Evolutionary conservation across 2,329 filamentous ascomycete genomes (phyloP).

Genomic region (Berkeleyomyces basicola): DNA sequence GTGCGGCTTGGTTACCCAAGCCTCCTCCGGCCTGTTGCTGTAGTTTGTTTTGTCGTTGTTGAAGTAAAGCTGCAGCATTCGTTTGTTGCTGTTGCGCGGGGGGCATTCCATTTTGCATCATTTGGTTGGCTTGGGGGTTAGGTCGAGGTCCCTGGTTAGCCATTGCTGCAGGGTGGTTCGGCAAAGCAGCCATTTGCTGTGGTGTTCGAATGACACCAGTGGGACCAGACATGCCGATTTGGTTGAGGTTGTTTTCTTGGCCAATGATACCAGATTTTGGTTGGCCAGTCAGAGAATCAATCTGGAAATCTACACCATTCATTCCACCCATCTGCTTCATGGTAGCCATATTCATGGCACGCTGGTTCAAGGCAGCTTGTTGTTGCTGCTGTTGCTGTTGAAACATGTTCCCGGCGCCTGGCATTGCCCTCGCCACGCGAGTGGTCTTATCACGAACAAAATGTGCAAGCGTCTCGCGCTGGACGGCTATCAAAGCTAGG

Average conservation of each 20-base stretch:
- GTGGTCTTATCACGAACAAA: background rate
- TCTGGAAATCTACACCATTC: slow-evolving; percentile 20
- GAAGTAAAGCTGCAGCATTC: background rate
- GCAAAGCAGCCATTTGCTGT: slow-evolving; percentile 3
- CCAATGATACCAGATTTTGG: background rate
- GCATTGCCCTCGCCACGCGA: background rate
- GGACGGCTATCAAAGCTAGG: background rate
- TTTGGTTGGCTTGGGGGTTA: background rate
- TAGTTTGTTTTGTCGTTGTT: slow-evolving; percentile 1
- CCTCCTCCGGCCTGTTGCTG: slow-evolving; percentile 13
- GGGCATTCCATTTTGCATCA: slow-evolving; percentile 1
- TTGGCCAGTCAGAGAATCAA: background rate
- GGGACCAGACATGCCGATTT: slow-evolving; percentile 3
- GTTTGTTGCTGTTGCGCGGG: background rate
- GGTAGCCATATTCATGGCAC: slow-evolving; percentile 25
- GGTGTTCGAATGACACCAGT: background rate
- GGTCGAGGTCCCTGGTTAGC: background rate
- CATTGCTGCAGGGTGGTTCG: background rate
- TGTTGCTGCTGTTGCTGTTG: slow-evolving; percentile 19
- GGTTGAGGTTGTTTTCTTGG: background rate
- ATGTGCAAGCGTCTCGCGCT: background rate
- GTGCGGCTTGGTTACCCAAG: slow-evolving; percentile 17
- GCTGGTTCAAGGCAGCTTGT: slow-evolving; percentile 23
- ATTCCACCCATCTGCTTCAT: slow-evolving; percentile 34
- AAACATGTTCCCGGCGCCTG: background rate